phyloP scores from a whole-genome alignment of 2,329 filamentous ascomycete genomes.

The Fonsecaea erecta region DNA sequence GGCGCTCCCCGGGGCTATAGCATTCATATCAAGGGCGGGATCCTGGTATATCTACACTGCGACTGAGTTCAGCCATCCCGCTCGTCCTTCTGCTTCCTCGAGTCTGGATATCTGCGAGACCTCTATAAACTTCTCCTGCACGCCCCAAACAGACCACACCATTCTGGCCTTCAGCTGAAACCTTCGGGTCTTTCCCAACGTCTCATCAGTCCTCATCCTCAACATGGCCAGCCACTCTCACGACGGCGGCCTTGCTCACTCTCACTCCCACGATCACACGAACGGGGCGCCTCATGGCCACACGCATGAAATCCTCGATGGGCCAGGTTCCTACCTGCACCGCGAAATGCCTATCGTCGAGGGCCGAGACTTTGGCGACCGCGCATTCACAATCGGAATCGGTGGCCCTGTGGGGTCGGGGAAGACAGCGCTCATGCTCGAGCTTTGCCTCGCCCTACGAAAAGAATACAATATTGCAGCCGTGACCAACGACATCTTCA shows the following conservation, averaged over 20 bases:
- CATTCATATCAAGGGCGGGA: background rate
- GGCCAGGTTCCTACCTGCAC: constrained; percentile 84
- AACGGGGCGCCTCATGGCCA: constrained; percentile 76
- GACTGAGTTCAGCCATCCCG: background rate
- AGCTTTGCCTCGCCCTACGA: constrained; percentile 83
- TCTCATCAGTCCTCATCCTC: background rate
- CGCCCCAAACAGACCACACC: background rate
- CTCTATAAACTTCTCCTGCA: background rate
- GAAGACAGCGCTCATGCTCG: constrained; percentile 96
- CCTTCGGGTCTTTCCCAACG: background rate
- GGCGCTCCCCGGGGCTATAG: background rate
- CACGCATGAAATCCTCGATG: constrained; percentile 92
- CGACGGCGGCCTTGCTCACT: constrained; percentile 42
- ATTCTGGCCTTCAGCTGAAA: background rate
- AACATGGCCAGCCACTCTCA: constrained; percentile 39
- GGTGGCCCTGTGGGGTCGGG: constrained; percentile 96
- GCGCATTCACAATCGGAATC: constrained; percentile 96
- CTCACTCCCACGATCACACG: constrained; percentile 50
- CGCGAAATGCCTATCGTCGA: constrained; percentile 94
- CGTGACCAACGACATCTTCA: constrained; percentile 64
- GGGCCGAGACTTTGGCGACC: constrained; percentile 81
- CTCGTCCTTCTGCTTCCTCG: constrained; percentile 18
- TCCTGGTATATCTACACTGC: background rate
- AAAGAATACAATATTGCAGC: constrained; percentile 83
- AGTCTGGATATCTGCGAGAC: background rate